Evolutionary conservation across 495 filamentous ascomycete genomes (phyloP).

Genomic region (Penicillium tannophilum): DNA sequence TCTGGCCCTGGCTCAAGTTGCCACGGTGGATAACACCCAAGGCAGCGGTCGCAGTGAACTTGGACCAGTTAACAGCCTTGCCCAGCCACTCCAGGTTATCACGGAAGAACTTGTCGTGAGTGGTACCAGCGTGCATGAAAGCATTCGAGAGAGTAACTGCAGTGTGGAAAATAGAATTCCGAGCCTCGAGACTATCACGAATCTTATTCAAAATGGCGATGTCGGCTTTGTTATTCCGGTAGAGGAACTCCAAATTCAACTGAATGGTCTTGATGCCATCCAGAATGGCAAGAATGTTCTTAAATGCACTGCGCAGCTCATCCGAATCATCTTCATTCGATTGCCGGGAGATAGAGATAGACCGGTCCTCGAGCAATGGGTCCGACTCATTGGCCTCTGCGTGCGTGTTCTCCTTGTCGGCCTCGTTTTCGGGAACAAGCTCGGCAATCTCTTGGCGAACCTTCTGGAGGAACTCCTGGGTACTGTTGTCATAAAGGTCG

Average conservation of each 20-base stretch:
- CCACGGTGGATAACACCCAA: conserved; percentile 96
- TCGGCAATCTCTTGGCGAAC: conserved; percentile 79
- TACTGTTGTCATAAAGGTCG: conserved; percentile 96
- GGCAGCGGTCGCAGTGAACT: conserved; percentile 97
- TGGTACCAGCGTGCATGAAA: conserved; percentile 99
- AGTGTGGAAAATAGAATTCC: conserved; percentile 98
- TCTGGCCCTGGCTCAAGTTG: conserved; percentile 88
- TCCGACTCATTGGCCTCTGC: conserved; percentile 59
- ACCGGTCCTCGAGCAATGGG: conserved; percentile 50
- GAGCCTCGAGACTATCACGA: conserved; percentile 88
- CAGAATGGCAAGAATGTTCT: conserved; percentile 81
- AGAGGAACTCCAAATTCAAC: conserved; percentile 93
- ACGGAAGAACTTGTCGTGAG: conserved; percentile 94
- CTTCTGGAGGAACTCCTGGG: conserved; percentile 92
- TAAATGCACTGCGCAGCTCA: conserved; percentile 63
- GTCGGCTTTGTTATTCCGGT: conserved; percentile 87
- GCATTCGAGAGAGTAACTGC: conserved; percentile 96
- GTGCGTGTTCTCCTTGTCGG: conserved; percentile 41
- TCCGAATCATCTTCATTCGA: conserved; percentile 46
- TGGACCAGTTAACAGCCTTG: conserved; percentile 99
- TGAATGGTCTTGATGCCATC: conserved; percentile 90
- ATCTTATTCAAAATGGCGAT: conserved; percentile 92
- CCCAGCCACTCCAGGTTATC: conserved; percentile 98
- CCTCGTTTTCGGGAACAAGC: conserved; percentile 52
- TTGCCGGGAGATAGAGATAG: conserved; percentile 38